Percentiles rank a stretch among this genome's conserved stretches.
These are phyloP conservation scores for Venturia carpophila DNA, from an alignment of 2,329 filamentous ascomycete species.

Conservation along the genomic window DNA sequence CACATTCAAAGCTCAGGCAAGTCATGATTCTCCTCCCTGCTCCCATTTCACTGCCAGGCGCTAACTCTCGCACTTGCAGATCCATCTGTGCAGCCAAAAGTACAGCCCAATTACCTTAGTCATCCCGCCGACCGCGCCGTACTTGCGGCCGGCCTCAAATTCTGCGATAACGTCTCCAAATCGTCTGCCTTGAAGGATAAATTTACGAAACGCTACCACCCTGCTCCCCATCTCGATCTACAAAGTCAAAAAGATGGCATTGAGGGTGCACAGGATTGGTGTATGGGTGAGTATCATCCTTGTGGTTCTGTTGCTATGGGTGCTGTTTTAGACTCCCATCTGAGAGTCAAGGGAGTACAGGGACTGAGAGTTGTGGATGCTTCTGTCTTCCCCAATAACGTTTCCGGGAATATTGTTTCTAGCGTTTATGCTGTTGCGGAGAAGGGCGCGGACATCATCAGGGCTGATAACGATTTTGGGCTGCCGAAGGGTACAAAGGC, in stretches of 20 bases:
- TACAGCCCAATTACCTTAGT: constrained; percentile 26
- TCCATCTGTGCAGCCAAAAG: constrained; percentile 21
- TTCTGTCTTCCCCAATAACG: constrained; percentile 24
- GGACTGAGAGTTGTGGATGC: constrained; percentile 33
- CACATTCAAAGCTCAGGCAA: constrained; percentile 24
- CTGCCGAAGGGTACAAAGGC: background rate
- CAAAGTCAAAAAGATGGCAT: constrained; percentile 22
- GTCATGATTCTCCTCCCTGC: constrained; percentile 26
- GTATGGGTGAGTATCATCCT: constrained; percentile 23
- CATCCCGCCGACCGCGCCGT: constrained; percentile 27
- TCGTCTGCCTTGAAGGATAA: constrained; percentile 36
- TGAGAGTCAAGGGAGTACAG: constrained; percentile 28
- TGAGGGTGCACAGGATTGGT: constrained; percentile 15
- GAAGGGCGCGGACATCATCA: background rate
- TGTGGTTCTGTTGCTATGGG: constrained; percentile 28
- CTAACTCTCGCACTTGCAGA: constrained; percentile 18
- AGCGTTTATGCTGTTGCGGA: constrained; percentile 16
- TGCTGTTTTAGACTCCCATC: constrained; percentile 20
- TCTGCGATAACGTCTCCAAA: constrained; percentile 38
- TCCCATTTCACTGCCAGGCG: constrained; percentile 25
- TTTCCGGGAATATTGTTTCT: background rate
- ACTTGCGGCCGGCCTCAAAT: constrained; percentile 27
- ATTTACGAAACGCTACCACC: constrained; percentile 32
- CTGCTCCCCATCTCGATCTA: constrained; percentile 24
- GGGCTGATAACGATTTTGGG: background rate